Percentiles rank a stretch among this genome's conserved stretches.
Conservation (phyloP, 176 grass and related monocot genomes). For the Musa acuminata region DNA sequence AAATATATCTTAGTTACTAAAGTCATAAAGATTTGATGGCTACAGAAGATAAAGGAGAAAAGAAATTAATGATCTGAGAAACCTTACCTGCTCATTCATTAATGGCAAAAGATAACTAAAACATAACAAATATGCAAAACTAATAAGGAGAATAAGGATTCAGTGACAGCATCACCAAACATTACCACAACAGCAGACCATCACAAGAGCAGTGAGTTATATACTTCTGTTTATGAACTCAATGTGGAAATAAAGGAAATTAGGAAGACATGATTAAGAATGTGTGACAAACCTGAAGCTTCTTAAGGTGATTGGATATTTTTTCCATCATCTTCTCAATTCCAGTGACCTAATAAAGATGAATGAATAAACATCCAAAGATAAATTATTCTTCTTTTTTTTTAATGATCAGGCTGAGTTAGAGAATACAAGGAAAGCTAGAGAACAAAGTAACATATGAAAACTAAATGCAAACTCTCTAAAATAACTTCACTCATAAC, state of each 20-base stretch:
- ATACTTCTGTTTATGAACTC: background rate
- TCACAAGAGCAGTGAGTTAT: background rate
- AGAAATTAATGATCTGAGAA: no score
- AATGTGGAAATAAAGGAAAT: background rate
- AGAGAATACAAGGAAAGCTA: no score
- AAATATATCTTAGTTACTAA: no score
- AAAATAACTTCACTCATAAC: background rate
- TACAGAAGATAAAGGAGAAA: no score
- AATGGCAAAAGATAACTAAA: no score
- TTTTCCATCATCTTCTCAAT: constrained; percentile 40
- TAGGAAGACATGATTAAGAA: background rate
- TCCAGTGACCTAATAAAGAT: constrained; percentile 30
- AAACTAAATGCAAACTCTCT: background rate
- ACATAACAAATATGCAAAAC: no score
- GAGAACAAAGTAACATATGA: background rate
- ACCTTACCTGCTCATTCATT: no score
- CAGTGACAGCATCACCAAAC: no score
- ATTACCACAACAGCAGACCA: no score
- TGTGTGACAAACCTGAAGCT: constrained; percentile 36
- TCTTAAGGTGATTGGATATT: constrained; percentile 42
- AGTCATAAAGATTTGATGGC: no score
- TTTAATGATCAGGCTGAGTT: no score
- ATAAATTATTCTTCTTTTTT: background rate
- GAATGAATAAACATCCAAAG: background rate
- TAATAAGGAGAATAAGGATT: no score